Percentiles rank a stretch among this genome's conserved stretches.
These are phyloP conservation scores for Beta corolliflora DNA, from an alignment of 179 eudicot genomes.

Conservation along the genomic window DNA sequence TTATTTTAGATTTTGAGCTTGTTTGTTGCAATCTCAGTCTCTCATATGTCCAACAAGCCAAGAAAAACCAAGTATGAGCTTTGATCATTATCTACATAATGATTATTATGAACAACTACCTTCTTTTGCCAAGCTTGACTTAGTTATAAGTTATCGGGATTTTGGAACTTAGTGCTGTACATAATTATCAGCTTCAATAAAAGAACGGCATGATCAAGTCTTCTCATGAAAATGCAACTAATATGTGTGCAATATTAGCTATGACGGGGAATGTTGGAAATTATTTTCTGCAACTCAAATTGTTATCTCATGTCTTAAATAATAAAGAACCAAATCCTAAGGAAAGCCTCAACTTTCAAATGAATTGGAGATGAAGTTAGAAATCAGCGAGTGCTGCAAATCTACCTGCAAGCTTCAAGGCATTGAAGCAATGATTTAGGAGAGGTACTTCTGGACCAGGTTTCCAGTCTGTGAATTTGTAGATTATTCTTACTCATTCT, in stretches of 20 bases:
- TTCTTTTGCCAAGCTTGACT: not conserved
- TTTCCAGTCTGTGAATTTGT: not conserved
- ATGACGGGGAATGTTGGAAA: too few species aligned
- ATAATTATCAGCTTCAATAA: not conserved
- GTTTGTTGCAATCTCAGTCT: not conserved
- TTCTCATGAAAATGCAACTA: not conserved
- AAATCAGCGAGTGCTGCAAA: not conserved
- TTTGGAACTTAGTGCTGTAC: not conserved
- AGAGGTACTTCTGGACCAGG: not conserved
- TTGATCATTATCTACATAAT: not conserved
- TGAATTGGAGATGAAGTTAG: not conserved
- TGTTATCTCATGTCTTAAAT: not conserved
- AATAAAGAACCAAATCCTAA: not conserved
- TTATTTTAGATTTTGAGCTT: not conserved
- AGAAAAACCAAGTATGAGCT: not conserved
- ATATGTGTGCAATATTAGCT: too few species aligned
- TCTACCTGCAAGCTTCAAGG: not conserved
- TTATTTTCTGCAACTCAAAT: too few species aligned
- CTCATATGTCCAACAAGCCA: not conserved
- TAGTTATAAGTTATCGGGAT: too few species aligned
- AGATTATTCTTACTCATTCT: not conserved
- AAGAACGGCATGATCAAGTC: not conserved
- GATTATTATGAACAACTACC: not conserved
- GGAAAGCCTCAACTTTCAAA: not conserved
- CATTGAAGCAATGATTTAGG: not conserved